These are phyloP conservation scores for Agaricus subrufescens DNA, from an alignment of 768 basidiomycete genomes.

Conservation along the genomic window DNA sequence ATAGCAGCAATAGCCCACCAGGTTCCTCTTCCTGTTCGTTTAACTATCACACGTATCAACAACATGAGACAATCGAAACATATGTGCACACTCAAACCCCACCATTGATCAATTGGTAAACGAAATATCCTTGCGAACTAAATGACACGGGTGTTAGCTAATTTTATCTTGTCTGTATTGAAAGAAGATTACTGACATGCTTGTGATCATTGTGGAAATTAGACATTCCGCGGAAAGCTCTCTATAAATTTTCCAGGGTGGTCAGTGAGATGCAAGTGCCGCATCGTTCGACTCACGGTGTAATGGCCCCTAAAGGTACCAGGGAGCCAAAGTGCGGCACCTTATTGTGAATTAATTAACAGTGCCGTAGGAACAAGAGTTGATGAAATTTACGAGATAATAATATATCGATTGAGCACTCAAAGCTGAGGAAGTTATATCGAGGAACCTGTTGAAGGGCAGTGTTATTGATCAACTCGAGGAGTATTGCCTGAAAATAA, in stretches of 20 bases:
- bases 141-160: background rate
- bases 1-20: conserved; percentile 24
- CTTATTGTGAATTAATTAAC: conserved; percentile 17
- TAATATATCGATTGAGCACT: conserved; percentile 41
- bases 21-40: conserved; percentile 19
- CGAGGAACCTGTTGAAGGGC: conserved; percentile 23
- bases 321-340: conserved; percentile 40
- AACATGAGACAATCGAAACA: too few species aligned
- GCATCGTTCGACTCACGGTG: conserved; percentile 25
- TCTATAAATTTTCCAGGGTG: background rate
- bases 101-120: conserved; percentile 35
- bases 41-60: conserved; percentile 16
- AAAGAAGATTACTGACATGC: conserved; percentile 25
- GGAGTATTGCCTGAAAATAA: background rate
- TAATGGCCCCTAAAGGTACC: conserved; percentile 30
- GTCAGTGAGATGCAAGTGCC: background rate
- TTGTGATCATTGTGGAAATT: conserved; percentile 35
- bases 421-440: conserved; percentile 33
- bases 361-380: background rate
- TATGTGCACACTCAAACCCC: background rate
- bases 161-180: background rate
- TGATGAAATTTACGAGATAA: conserved; percentile 28
- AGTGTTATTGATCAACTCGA: background rate
- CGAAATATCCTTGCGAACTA: conserved; percentile 43
- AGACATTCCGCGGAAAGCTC: conserved; percentile 36